phyloP scores from a whole-genome alignment of 2,329 filamentous ascomycete genomes.

The Microdochium paspali region DNA sequence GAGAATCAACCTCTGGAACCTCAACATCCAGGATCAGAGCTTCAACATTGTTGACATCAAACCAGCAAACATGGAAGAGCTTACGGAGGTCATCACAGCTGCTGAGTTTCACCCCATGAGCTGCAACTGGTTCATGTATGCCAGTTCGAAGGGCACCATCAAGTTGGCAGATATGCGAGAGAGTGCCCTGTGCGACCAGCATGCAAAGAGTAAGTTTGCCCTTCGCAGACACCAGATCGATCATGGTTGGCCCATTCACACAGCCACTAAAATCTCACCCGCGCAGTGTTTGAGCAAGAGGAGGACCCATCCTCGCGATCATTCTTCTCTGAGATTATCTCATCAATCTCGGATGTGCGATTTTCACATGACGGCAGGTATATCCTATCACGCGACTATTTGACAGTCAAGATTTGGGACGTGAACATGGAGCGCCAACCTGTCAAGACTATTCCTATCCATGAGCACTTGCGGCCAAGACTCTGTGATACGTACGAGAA shows the following conservation, averaged over 20 bases:
- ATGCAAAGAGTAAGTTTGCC: constrained; percentile 70
- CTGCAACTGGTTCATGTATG: constrained; percentile 99
- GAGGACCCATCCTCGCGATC: constrained; percentile 94
- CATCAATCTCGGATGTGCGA: constrained; percentile 95
- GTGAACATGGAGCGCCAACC: constrained; percentile 98
- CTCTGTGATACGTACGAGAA: constrained; percentile 99
- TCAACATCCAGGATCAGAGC: constrained; percentile 98
- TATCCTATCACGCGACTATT: constrained; percentile 93
- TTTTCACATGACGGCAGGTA: constrained; percentile 96
- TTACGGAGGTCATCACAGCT: constrained; percentile 97
- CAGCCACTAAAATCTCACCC: constrained; percentile 14
- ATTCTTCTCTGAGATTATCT: constrained; percentile 99
- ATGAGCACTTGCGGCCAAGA: constrained; percentile 88
- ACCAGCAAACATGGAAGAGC: constrained; percentile 98
- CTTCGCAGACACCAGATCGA: neutral
- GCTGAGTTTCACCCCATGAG: constrained; percentile 94
- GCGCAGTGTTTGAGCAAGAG: constrained; percentile 91
- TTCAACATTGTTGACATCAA: constrained; percentile 99
- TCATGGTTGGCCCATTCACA: neutral
- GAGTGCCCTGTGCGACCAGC: constrained; percentile 90
- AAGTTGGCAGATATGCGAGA: constrained; percentile 98
- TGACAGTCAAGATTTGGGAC: constrained; percentile 99
- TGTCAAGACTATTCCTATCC: constrained; percentile 96
- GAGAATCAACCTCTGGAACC: constrained; percentile 96
- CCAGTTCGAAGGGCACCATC: constrained; percentile 97